A percentile compares a stretch with the other conserved stretches of the same genome.
Conservation (phyloP, 306 rosid genomes). For the Geum urbanum region DNA sequence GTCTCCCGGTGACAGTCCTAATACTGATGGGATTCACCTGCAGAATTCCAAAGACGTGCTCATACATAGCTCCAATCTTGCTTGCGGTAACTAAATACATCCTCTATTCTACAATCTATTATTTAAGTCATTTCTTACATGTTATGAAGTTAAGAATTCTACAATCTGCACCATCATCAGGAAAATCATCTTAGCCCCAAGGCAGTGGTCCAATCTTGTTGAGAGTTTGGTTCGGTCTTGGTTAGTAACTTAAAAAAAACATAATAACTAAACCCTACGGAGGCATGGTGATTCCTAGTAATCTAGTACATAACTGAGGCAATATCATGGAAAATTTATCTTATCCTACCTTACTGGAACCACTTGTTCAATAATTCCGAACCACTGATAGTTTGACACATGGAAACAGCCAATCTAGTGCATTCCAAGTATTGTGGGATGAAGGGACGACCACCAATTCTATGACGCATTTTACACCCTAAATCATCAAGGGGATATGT, state of each 20-base stretch:
- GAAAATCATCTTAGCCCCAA: too few relatives aligned
- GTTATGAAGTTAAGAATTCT: not conserved
- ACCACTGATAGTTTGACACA: conserved; percentile 30
- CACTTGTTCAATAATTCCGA: conserved; percentile 2
- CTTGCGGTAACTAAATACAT: conserved; percentile 58
- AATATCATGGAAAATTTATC: conserved; percentile 18
- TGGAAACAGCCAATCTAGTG: conserved; percentile 26
- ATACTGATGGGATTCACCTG: conserved; percentile 95
- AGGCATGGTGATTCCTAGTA: not conserved
- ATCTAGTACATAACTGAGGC: not conserved
- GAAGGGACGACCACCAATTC: conserved; percentile 20
- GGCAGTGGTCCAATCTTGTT: too few relatives aligned
- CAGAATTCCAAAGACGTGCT: conserved; percentile 83
- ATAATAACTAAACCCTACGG: not conserved
- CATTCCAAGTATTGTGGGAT: conserved; percentile 15
- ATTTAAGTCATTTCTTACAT: not conserved
- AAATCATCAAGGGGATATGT: conserved; percentile 28
- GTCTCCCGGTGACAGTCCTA: conserved; percentile 84
- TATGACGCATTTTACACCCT: conserved; percentile 24
- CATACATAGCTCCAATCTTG: conserved; percentile 58
- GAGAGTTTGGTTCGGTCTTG: not conserved
- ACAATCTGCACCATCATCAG: too few relatives aligned
- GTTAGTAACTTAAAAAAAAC: not conserved
- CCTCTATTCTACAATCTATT: conserved; percentile 13
- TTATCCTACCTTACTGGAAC: conserved; percentile 28